Conservation (phyloP, 148 eudicot species). For the Beta vulgaris region DNA sequence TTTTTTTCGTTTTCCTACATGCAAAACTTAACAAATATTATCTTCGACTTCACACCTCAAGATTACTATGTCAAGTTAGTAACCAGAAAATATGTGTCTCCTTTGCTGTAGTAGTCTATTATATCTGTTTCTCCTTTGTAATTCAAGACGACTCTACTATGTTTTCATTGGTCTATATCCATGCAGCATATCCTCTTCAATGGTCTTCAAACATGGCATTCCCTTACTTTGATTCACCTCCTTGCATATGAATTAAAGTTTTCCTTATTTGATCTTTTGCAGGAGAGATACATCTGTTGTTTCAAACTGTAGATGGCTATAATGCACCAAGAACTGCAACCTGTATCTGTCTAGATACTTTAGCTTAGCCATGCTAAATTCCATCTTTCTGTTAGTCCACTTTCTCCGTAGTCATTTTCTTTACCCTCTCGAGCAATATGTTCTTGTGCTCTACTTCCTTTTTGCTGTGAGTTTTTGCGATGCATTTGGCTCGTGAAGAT, state of each 20-base stretch:
- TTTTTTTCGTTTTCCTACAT: neutral
- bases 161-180: neutral
- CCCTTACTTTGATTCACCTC: no score
- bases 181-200: neutral
- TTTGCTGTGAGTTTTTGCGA: neutral
- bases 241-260: neutral
- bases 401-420: neutral
- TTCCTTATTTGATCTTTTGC: conserved; percentile 1
- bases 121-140: neutral
- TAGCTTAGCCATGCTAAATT: conserved; percentile 15
- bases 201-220: neutral
- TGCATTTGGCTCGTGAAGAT: neutral
- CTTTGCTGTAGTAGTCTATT: neutral
- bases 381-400: conserved; percentile 7
- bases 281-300: conserved; percentile 13
- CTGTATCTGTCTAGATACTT: neutral
- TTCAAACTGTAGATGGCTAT: conserved; percentile 16
- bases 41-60: neutral
- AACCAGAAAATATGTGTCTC: neutral
- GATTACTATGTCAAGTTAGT: neutral
- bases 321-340: conserved; percentile 15
- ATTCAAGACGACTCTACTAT: neutral
- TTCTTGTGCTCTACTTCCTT: neutral
- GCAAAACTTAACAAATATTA: neutral
- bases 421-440: neutral